Percentiles rank a stretch among this genome's conserved stretches.
phyloP scores from a whole-genome alignment of 352 stramenopile species.

The Elongisporangium undulatum region DNA sequence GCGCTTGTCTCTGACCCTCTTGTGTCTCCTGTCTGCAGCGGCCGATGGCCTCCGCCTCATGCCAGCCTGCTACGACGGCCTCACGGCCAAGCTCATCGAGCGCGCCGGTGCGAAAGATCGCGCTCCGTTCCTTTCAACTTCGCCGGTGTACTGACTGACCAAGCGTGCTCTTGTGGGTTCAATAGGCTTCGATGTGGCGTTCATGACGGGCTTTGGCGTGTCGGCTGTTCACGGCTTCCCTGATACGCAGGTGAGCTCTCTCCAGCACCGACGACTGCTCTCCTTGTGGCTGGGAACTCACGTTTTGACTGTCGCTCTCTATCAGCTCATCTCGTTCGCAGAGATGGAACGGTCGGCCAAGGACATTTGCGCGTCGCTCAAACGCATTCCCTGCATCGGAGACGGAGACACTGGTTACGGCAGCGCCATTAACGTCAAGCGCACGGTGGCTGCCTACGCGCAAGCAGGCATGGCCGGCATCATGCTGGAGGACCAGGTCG shows the following conservation, averaged over 20 bases:
- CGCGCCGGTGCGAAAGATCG: constrained; percentile 26
- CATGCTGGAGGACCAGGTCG: constrained; percentile 94
- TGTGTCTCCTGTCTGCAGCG: constrained; percentile 8
- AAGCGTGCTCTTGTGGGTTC: not conserved
- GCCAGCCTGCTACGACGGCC: constrained; percentile 90
- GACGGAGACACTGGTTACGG: constrained; percentile 92
- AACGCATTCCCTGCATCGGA: constrained; percentile 59
- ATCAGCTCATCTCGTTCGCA: constrained; percentile 51
- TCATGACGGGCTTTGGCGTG: constrained; percentile 94
- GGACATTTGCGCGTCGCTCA: constrained; percentile 38
- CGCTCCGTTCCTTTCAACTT: not conserved
- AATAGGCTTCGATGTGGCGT: constrained; percentile 83
- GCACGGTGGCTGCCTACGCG: constrained; percentile 89
- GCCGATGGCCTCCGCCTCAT: constrained; percentile 71
- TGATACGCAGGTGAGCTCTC: constrained; percentile 84
- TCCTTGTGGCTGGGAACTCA: constrained; percentile 56
- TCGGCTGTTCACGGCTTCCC: constrained; percentile 83
- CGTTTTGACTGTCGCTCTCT: constrained; percentile 4
- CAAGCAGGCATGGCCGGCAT: constrained; percentile 90
- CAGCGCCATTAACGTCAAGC: constrained; percentile 92
- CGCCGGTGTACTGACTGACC: not conserved
- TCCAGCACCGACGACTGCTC: constrained; percentile 37
- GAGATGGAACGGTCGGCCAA: constrained; percentile 48
- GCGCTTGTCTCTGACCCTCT: not conserved
- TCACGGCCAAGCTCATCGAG: constrained; percentile 87